Evolutionary conservation across 208 protist species (phyloP), one percentile per base, ranked within the genome.

Genomic region (Histomonas meleagridis): DNA sequence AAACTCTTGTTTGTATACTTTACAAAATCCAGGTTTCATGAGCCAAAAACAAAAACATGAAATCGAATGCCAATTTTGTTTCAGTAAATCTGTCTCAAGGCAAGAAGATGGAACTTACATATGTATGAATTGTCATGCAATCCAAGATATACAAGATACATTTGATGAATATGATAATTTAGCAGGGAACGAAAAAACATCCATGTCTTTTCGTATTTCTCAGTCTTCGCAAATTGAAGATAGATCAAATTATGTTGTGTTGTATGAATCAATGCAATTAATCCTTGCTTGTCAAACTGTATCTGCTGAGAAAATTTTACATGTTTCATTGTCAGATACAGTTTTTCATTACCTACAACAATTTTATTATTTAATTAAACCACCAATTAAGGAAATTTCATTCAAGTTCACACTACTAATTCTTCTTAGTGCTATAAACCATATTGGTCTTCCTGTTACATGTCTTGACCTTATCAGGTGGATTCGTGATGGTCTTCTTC

Each of bases 81-180:
- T n/a, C n/a, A n/a, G n/a, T n/a, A n/a, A n/a, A n/a, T n/a, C n/a
- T n/a, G 65, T 72, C 32, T 43, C 65, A 72, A 72, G 40, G 40
- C 76, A 57, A n/a, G 76, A 86, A 55, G 76, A 86, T 86, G 76
- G 76, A 14, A 46, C 76, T 38, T 86, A 86, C 26, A 21, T 86
- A 57, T 86, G 76, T 28, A 46, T 23, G 4, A 16, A 46, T 55
- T 86, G 76, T 86, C 7, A 86, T 38, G 18, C 46, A 38, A 55
- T 55, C 16, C 40, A 43, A n/a, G 76, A 86, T 38, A 86, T 86
- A 38, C 40, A 86, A 12, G 76, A 86, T 38, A 86, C 76, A 38
- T 86, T 38, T 28, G 76, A 86, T 32, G 76, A 86, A 51, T 12
- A 57, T 38, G 76, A 86, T 86, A 86, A 51, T 16, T 43, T 86